A percentile compares a stretch with the other conserved stretches of the same genome.
phyloP scores from a whole-genome alignment of 768 basidiomycete genomes.

The Floccularia luteovirens region DNA sequence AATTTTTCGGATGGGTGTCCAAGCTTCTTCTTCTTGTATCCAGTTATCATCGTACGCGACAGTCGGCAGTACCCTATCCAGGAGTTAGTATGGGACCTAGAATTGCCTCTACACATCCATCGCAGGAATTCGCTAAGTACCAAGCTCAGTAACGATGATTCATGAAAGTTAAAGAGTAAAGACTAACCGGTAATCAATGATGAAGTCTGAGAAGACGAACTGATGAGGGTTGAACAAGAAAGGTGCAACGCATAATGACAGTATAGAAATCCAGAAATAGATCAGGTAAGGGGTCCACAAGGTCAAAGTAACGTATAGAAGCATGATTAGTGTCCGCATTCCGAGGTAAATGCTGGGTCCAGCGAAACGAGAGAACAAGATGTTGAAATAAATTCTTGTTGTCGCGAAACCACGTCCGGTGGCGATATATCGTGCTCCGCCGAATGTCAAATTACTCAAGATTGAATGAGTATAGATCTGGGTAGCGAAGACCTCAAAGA shows the following conservation, averaged over 20 bases:
- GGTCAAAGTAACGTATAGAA: constrained; percentile 89
- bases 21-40: constrained; percentile 98
- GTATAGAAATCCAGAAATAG: constrained; percentile 97
- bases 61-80: constrained; percentile 99
- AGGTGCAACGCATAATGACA: constrained; percentile 87
- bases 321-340: constrained; percentile 84
- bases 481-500: constrained; percentile 97
- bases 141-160: constrained; percentile 5
- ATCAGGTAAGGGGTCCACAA: constrained; percentile 90
- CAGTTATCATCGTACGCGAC: constrained; percentile 97
- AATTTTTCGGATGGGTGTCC: constrained; percentile 97
- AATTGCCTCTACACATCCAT: constrained; percentile 99
- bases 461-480: constrained; percentile 99
- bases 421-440: constrained; percentile 97
- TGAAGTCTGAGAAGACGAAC: constrained; percentile 94
- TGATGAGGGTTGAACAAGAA: constrained; percentile 99
- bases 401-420: constrained; percentile 99
- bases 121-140: constrained; percentile 82
- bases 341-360: constrained; percentile 98
- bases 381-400: constrained; percentile 88
- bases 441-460: constrained; percentile 92
- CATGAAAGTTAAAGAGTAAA: not conserved
- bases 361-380: constrained; percentile 96
- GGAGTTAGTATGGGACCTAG: constrained; percentile 92
- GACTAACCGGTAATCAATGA: constrained; percentile 86